Percentiles rank a stretch among this genome's conserved stretches.
These are phyloP conservation scores for Epichloe baconii DNA, from an alignment of 2,329 filamentous ascomycete species.

Conservation along the genomic window DNA sequence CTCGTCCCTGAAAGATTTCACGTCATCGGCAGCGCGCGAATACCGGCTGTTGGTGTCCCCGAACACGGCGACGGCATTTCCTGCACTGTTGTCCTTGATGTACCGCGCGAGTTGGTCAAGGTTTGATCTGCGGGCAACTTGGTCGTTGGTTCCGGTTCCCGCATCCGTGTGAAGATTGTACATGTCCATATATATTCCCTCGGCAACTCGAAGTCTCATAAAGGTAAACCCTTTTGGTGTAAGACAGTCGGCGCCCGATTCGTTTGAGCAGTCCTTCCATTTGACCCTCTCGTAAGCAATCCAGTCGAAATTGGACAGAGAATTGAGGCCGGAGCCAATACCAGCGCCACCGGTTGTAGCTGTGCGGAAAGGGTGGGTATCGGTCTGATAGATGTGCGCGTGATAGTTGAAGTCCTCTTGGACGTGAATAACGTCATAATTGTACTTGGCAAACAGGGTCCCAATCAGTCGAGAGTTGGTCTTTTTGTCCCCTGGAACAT, in stretches of 20 bases:
- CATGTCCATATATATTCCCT: neutral
- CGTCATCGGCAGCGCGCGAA: neutral
- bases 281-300: neutral
- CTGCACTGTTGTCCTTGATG: neutral
- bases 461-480: neutral
- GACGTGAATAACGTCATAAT: neutral
- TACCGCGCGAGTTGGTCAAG: neutral
- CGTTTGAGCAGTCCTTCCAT: neutral
- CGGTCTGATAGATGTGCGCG: neutral
- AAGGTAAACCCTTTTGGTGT: neutral
- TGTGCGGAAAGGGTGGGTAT: neutral
- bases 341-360: neutral
- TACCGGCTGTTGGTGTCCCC: neutral
- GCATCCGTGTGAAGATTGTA: neutral
- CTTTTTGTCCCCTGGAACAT: neutral
- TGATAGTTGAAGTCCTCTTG: neutral
- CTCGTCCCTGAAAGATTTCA: neutral
- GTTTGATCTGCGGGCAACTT: neutral
- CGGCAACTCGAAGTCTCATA: neutral
- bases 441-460: neutral
- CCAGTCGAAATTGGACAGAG: neutral
- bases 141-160: neutral
- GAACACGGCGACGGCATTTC: neutral
- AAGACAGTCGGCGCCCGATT: neutral
- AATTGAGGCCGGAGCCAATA: neutral